Conservation (phyloP, 2,329 filamentous ascomycete species). For the Ophiostoma angusticollis region DNA sequence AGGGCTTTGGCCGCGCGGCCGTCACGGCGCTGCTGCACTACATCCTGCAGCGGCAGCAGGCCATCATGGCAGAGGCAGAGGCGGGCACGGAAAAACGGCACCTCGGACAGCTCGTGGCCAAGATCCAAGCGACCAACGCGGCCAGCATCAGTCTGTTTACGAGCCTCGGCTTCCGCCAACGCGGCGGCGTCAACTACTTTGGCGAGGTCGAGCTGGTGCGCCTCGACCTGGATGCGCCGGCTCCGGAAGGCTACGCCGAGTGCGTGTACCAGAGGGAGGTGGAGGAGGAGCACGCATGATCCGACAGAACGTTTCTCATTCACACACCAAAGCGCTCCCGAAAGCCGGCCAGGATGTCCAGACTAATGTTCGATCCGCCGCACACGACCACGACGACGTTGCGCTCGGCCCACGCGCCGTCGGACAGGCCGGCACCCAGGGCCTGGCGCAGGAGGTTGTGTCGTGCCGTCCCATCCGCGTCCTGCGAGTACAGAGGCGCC, state of each 20-base stretch:
- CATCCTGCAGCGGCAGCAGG: slow-evolving; percentile 37
- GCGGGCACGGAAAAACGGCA: slow-evolving; percentile 1
- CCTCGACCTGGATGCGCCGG: slow-evolving; percentile 15
- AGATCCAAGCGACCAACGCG: slow-evolving; percentile 42
- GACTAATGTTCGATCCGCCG: slow-evolving; percentile 57
- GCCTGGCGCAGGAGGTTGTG: slow-evolving; percentile 40
- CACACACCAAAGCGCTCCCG: slow-evolving; percentile 31
- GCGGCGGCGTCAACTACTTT: slow-evolving; percentile 45
- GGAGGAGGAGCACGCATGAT: not conserved
- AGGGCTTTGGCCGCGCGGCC: slow-evolving; percentile 52
- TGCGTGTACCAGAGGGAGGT: slow-evolving; percentile 3
- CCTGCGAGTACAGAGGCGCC: slow-evolving; percentile 47
- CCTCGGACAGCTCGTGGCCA: slow-evolving; percentile 22
- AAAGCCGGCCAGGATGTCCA: slow-evolving; percentile 49
- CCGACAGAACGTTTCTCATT: not conserved
- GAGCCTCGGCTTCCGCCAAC: slow-evolving; percentile 37
- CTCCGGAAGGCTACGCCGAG: slow-evolving; percentile 9
- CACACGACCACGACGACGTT: slow-evolving; percentile 79
- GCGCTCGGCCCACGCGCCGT: slow-evolving; percentile 48
- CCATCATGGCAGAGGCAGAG: slow-evolving; percentile 42
- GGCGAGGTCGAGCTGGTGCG: slow-evolving; percentile 41
- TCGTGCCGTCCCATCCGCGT: not conserved
- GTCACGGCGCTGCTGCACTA: slow-evolving; percentile 60
- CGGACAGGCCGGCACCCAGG: slow-evolving; percentile 38
- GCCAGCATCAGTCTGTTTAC: slow-evolving; percentile 39